Conservation (phyloP, 2,329 filamentous ascomycete genomes). For the Cercospora sojina region DNA sequence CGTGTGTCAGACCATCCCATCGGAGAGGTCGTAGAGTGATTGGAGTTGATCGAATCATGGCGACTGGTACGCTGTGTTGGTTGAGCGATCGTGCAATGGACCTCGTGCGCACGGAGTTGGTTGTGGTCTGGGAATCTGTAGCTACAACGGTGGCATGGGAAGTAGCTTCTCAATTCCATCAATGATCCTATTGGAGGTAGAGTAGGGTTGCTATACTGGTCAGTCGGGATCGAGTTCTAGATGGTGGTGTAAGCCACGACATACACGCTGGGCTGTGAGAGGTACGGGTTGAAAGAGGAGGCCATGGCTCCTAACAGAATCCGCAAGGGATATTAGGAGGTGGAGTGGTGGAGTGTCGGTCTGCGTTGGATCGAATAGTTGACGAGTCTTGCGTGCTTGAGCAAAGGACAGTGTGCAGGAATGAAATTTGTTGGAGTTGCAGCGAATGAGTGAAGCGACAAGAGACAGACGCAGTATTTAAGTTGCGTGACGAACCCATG, state of each 20-base stretch:
- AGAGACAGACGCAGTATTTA: constrained; percentile 22
- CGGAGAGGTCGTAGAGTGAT: neutral
- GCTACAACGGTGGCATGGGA: constrained; percentile 1
- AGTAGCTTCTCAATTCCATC: neutral
- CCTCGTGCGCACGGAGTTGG: neutral
- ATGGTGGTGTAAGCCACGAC: neutral
- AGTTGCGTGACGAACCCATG: constrained; percentile 21
- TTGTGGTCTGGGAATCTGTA: neutral
- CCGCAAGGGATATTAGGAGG: neutral
- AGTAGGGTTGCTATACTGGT: constrained; percentile 4
- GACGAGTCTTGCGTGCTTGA: neutral
- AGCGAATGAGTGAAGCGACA: constrained; percentile 16
- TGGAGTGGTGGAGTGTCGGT: neutral
- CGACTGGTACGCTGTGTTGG: neutral
- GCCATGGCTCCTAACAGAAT: neutral
- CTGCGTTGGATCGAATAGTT: neutral
- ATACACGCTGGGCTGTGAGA: neutral
- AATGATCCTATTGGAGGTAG: constrained; percentile 6
- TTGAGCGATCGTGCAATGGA: neutral
- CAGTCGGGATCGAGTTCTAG: neutral
- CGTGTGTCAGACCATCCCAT: neutral
- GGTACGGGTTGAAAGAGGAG: neutral
- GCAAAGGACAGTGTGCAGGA: constrained; percentile 16
- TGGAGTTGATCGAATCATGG: constrained; percentile 10
- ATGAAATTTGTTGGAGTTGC: constrained; percentile 17